These are phyloP conservation scores for Cenchrus fungigraminus DNA, from an alignment of 176 grass and related monocot species.

Conservation along the genomic window DNA sequence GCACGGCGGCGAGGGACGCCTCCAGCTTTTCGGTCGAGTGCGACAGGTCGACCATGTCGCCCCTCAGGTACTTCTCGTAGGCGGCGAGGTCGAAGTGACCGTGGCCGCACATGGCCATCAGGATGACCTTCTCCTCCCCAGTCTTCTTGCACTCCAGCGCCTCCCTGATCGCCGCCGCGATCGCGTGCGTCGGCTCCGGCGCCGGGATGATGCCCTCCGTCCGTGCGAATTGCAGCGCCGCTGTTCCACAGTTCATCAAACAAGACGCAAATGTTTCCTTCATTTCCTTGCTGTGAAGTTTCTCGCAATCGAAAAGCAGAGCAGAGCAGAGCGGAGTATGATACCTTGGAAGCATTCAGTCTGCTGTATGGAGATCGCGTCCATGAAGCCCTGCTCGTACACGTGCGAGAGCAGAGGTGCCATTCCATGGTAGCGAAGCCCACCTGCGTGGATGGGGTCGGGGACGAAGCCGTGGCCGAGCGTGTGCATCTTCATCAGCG, in stretches of 20 bases:
- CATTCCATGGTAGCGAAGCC: conserved; percentile 97
- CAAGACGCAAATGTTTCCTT: neutral
- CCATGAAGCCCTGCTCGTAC: conserved; percentile 85
- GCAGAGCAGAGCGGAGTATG: no score
- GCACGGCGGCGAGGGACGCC: conserved; percentile 68
- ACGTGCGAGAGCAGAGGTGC: conserved; percentile 90
- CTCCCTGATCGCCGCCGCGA: conserved; percentile 91
- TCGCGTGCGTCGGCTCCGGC: conserved; percentile 91
- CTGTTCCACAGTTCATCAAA: conserved; percentile 43
- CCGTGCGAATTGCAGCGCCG: conserved; percentile 78
- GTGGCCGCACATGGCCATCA: conserved; percentile 97
- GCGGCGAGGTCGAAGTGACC: conserved; percentile 89
- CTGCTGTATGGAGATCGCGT: conserved; percentile 79
- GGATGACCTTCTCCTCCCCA: conserved; percentile 90
- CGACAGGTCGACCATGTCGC: conserved; percentile 76
- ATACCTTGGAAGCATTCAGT: conserved; percentile 92
- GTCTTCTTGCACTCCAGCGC: conserved; percentile 81
- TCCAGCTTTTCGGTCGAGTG: conserved; percentile 60
- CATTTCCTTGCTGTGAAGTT: neutral
- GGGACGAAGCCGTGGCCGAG: conserved; percentile 92
- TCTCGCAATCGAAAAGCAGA: neutral
- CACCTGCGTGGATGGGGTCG: conserved; percentile 91
- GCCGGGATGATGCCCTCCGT: conserved; percentile 98
- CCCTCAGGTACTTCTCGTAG: conserved; percentile 84
- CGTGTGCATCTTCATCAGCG: conserved; percentile 99